These are phyloP conservation scores for Diospyros lotus DNA, from an alignment of 148 eudicot species.

Conservation along the genomic window DNA sequence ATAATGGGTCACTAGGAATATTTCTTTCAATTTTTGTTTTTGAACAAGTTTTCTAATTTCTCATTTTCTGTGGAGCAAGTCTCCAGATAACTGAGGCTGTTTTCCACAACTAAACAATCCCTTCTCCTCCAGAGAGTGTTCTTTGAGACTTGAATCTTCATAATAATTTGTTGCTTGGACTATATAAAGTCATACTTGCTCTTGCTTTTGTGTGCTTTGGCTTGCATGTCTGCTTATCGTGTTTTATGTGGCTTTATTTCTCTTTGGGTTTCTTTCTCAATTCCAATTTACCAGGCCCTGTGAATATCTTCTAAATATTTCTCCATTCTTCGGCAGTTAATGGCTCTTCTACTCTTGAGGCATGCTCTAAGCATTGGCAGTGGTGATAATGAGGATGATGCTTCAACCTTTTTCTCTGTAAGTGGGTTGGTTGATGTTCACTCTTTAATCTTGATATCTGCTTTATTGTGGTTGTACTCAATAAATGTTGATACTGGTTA, in stretches of 20 bases:
- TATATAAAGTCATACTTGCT: no score
- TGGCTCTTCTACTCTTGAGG: slow-evolving; percentile 80
- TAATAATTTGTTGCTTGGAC: no score
- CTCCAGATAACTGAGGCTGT: no score
- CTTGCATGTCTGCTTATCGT: no score
- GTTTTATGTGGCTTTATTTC: not conserved
- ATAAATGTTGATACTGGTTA: slow-evolving; percentile 13
- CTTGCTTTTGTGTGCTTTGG: no score
- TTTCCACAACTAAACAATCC: no score
- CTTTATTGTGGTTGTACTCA: slow-evolving; percentile 4
- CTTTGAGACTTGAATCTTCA: no score
- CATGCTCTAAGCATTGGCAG: slow-evolving; percentile 61
- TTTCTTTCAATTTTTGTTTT: no score
- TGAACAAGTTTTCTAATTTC: no score
- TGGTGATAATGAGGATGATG: slow-evolving; percentile 72
- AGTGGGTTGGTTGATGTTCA: slow-evolving; percentile 22
- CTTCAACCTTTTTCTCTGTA: slow-evolving; percentile 70
- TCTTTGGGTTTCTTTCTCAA: not conserved
- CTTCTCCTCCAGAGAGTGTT: no score
- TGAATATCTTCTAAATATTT: not conserved
- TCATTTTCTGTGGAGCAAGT: no score
- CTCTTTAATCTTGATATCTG: not conserved
- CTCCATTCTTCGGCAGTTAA: slow-evolving; percentile 42
- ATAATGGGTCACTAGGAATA: not conserved
- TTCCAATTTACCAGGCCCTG: not conserved